Conservation (phyloP, 441 rosid genomes). For the Syzygium syzygioides region DNA sequence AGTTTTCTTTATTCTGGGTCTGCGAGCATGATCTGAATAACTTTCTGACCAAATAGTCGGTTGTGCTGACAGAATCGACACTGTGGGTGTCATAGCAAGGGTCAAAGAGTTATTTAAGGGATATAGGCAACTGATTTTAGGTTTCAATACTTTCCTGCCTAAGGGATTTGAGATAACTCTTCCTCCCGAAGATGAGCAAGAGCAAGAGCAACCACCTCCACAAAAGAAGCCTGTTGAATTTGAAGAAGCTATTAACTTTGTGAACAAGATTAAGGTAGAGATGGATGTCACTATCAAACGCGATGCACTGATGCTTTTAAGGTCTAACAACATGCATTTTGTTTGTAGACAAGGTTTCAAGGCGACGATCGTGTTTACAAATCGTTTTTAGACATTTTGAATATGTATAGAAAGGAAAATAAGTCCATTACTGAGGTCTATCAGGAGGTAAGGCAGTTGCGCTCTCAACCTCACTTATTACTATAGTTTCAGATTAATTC, state of each 20-base stretch:
- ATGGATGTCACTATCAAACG: not conserved
- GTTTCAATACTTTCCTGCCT: slow-evolving; percentile 96
- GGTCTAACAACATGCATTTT: slow-evolving; percentile 3
- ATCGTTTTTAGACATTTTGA: slow-evolving; percentile 87
- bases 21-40: not conserved
- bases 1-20: not conserved
- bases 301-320: not conserved
- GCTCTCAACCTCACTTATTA: not conserved
- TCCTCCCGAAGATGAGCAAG: slow-evolving; percentile 64
- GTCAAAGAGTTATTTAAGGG: slow-evolving; percentile 96
- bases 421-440: slow-evolving; percentile 92
- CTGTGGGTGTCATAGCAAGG: slow-evolving; percentile 86
- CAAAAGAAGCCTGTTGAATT: slow-evolving; percentile 97
- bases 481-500: not conserved
- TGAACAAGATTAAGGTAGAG: slow-evolving; percentile 94
- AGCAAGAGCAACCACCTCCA: slow-evolving; percentile 20
- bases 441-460: slow-evolving; percentile 54
- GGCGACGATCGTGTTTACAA: slow-evolving; percentile 93
- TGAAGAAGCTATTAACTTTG: slow-evolving; percentile 95
- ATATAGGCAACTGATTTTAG: slow-evolving; percentile 81
- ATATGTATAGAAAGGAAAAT: slow-evolving; percentile 94
- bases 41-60: not conserved
- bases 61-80: slow-evolving; percentile 63
- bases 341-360: slow-evolving; percentile 87
- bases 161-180: slow-evolving; percentile 94